These are phyloP conservation scores for Russula sp. DNA, from an alignment of 768 basidiomycete species.

Conservation along the genomic window DNA sequence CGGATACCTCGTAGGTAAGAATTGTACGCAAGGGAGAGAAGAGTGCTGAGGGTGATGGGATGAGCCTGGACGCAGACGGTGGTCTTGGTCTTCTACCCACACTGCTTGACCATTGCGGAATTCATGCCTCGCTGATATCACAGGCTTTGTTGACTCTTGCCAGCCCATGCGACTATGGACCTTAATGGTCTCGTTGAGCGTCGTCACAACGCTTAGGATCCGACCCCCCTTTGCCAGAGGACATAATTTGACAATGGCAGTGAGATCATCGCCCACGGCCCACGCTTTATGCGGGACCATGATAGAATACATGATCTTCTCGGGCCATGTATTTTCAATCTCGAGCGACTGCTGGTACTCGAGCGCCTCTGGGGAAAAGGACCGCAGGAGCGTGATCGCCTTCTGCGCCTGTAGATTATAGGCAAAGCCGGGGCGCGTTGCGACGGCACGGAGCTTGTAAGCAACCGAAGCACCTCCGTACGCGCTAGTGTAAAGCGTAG, in stretches of 20 bases:
- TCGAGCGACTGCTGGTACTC: constrained; percentile 96
- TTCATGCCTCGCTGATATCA: constrained; percentile 61
- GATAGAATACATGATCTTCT: constrained; percentile 92
- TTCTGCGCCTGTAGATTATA: constrained; percentile 55
- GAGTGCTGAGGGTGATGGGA: not conserved
- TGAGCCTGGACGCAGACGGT: constrained; percentile 23
- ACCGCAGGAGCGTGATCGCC: constrained; percentile 62
- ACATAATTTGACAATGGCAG: constrained; percentile 77
- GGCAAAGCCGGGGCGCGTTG: constrained; percentile 68
- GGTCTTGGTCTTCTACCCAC: constrained; percentile 27
- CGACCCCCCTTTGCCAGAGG: constrained; percentile 80
- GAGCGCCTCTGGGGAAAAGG: constrained; percentile 72
- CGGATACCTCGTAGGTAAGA: not conserved
- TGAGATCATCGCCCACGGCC: constrained; percentile 82
- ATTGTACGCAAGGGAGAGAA: not conserved
- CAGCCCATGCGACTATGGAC: constrained; percentile 44
- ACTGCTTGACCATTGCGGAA: constrained; percentile 51
- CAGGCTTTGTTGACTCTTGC: constrained; percentile 54
- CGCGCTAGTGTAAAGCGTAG: constrained; percentile 51
- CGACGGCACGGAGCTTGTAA: constrained; percentile 89
- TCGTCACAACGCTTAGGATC: constrained; percentile 57
- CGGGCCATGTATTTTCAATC: constrained; percentile 95
- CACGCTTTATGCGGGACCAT: constrained; percentile 95
- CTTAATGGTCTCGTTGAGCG: constrained; percentile 70
- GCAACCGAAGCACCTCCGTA: constrained; percentile 56